phyloP scores from a whole-genome alignment of 306 rosid species.

The Arachis stenosperma region DNA sequence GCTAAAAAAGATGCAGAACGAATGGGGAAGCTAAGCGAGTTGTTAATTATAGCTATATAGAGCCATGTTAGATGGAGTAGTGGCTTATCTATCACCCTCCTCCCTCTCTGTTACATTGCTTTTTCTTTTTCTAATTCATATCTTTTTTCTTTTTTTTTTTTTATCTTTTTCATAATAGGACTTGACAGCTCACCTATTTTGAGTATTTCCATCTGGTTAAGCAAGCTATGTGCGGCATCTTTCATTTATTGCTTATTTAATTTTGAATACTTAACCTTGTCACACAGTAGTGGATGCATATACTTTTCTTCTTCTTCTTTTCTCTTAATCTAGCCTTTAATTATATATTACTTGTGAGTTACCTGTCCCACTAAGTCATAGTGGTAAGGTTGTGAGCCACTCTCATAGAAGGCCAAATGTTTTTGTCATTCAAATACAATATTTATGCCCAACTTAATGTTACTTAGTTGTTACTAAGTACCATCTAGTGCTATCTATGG shows the following conservation, averaged over 20 bases:
- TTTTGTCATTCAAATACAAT: conserved; percentile 35
- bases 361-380: conserved; percentile 21
- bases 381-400: conserved; percentile 38
- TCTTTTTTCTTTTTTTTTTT: too few species aligned
- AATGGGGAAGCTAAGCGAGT: conserved; percentile 20
- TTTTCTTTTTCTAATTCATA: conserved; percentile 39
- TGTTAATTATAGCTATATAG: conserved; percentile 43
- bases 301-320: too few species aligned
- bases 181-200: conserved; percentile 68
- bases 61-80: conserved; percentile 44
- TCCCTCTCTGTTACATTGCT: conserved; percentile 45
- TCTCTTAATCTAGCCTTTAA: too few species aligned
- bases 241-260: conserved; percentile 22
- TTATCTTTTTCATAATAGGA: conserved; percentile 41
- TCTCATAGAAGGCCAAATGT: conserved; percentile 39
- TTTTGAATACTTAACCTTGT: conserved; percentile 43
- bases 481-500: neutral
- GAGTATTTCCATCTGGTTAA: conserved; percentile 63
- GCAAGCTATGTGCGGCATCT: conserved; percentile 61
- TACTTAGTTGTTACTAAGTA: neutral
- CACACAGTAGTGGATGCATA: conserved; percentile 35
- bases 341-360: neutral
- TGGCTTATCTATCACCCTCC: conserved; percentile 50
- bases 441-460: conserved; percentile 3
- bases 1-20: conserved; percentile 39